phyloP scores from a whole-genome alignment of 148 eudicot genomes.

The Limonium bicolor region DNA sequence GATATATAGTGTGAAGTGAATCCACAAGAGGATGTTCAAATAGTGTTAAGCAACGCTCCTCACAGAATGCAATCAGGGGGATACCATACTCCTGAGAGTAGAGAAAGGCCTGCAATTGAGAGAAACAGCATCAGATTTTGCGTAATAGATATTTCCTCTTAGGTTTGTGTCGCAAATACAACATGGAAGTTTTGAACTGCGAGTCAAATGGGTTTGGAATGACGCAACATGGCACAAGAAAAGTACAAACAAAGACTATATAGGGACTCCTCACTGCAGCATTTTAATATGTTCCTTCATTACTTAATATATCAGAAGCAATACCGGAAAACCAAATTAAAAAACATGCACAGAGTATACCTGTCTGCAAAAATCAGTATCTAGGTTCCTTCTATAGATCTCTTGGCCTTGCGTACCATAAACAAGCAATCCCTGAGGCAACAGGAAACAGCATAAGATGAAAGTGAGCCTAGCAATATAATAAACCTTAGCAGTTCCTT shows the following conservation, averaged over 20 bases:
- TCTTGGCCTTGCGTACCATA: constrained; percentile 90
- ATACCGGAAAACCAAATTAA: too few species aligned
- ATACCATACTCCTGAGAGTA: constrained; percentile 58
- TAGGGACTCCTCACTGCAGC: too few species aligned
- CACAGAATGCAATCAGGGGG: constrained; percentile 76
- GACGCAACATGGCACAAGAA: too few species aligned
- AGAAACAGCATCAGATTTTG: constrained; percentile 1
- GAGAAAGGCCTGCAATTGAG: constrained; percentile 44
- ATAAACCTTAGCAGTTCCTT: too few species aligned
- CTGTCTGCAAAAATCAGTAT: constrained; percentile 67
- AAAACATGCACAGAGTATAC: constrained; percentile 22
- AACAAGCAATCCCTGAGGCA: constrained; percentile 67
- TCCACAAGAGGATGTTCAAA: constrained; percentile 78
- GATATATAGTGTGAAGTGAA: constrained; percentile 62
- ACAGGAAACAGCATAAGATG: constrained; percentile 3
- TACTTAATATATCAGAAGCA: too few species aligned
- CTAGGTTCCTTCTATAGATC: constrained; percentile 64
- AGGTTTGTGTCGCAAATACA: too few species aligned
- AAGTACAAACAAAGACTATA: too few species aligned
- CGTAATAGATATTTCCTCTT: too few species aligned
- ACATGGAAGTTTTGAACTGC: too few species aligned
- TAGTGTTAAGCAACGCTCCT: constrained; percentile 76
- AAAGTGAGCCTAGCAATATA: too few species aligned
- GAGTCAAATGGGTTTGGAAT: too few species aligned
- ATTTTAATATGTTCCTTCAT: too few species aligned